These are phyloP conservation scores for Amanita jacksonii DNA, from an alignment of 768 basidiomycete genomes.

Conservation along the genomic window DNA sequence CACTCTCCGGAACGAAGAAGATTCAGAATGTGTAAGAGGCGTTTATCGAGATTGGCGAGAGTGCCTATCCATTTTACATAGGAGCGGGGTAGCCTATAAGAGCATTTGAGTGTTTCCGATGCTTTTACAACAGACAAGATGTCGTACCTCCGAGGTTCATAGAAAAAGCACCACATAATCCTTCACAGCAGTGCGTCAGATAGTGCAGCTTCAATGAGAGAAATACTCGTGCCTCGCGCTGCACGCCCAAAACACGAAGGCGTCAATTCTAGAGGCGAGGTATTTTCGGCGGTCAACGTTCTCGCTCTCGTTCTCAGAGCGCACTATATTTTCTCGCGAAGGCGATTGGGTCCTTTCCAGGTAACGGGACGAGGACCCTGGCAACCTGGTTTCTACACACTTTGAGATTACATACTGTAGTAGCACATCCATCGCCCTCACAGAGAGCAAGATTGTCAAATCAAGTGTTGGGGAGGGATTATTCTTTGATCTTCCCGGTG, in stretches of 20 bases:
- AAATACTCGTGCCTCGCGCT: constrained; percentile 51
- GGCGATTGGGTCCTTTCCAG: too few relatives aligned
- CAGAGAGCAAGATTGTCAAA: constrained; percentile 56
- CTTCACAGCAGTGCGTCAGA: constrained; percentile 24
- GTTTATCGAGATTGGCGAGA: constrained; percentile 57
- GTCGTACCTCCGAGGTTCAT: constrained; percentile 56
- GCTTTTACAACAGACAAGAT: constrained; percentile 3
- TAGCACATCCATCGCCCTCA: constrained; percentile 57
- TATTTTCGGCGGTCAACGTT: constrained; percentile 15
- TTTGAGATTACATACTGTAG: constrained; percentile 45
- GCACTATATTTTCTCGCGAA: constrained; percentile 9
- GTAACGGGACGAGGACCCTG: too few relatives aligned
- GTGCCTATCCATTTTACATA: constrained; percentile 75
- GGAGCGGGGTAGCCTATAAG: constrained; percentile 42
- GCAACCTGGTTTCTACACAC: too few relatives aligned
- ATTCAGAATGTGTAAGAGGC: constrained; percentile 45
- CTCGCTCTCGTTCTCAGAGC: constrained; percentile 21
- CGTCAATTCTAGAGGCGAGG: constrained; percentile 47
- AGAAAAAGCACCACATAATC: constrained; percentile 88
- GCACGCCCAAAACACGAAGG: constrained; percentile 66
- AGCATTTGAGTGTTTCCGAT: constrained; percentile 3
- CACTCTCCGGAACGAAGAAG: constrained; percentile 46
- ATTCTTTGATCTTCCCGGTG: constrained; percentile 10
- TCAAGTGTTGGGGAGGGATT: constrained; percentile 45
- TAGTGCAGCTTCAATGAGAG: neutral